phyloP scores from a whole-genome alignment of 73 alveolate species.

The Effrenium voratum region DNA sequence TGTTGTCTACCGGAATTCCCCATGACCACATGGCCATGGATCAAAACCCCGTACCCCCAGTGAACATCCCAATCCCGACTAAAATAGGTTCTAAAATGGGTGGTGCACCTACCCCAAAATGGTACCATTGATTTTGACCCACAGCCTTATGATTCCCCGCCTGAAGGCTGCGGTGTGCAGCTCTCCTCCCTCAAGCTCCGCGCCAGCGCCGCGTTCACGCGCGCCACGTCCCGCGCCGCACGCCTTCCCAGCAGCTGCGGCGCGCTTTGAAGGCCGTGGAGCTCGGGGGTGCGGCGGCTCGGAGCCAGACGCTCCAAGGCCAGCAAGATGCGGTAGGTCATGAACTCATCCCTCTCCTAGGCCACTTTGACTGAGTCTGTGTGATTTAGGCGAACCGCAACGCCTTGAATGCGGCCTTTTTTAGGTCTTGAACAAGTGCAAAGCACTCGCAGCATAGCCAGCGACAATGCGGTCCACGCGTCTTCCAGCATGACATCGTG shows the following conservation, averaged over 20 bases:
- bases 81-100: too few species aligned
- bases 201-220: neutral
- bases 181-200: neutral
- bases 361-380: neutral
- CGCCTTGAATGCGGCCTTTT: neutral
- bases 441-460: neutral
- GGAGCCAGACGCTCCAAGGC: constrained; percentile 46
- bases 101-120: neutral
- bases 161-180: neutral
- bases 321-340: constrained; percentile 60
- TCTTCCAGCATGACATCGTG: constrained; percentile 75
- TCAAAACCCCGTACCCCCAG: too few species aligned
- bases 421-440: neutral
- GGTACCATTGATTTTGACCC: neutral
- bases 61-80: too few species aligned
- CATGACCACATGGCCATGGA: too few species aligned
- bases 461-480: neutral
- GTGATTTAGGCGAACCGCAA: neutral
- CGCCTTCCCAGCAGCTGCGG: constrained; percentile 11
- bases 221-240: constrained; percentile 18
- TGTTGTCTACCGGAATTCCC: too few species aligned
- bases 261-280: neutral
- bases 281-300: neutral
- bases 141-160: neutral
- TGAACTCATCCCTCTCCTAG: constrained; percentile 79